Evolutionary conservation across 805 yeast genomes (phyloP), one percentile per base, ranked within the genome.

Genomic region (Ogataea ramenticola): DNA sequence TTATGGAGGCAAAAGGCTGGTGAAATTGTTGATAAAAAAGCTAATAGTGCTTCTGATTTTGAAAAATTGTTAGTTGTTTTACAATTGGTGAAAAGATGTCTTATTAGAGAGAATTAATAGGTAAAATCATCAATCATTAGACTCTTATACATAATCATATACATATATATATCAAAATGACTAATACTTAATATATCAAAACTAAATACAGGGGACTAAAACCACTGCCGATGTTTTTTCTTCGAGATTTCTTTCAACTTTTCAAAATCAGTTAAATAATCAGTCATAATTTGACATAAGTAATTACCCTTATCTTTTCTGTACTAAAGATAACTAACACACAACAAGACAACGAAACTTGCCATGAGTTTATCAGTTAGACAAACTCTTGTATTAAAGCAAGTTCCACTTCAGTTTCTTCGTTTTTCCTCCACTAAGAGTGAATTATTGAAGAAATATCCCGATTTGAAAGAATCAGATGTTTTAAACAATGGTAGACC

Each of bases 401-500:
- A 29, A 29, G 4, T 34, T 3, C 24, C 22, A 10, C 14, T 19
- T 22, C 38, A 36, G 38, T n/a, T 22, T 15, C n/a, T 22, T n/a
- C 27, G 29, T 36, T n/a, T 22, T 3, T 22, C 24, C 10, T 15
- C 31, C 3, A 14, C 39, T 4, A 31, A 40, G 19, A 15, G 12
- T 12, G 49, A 42, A n/a, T 49, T 49, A 2, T 37, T 54, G 24
- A 34, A 60, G 35, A 61, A 62, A 47, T 77, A 62, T 49, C 80
- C 80, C 1, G 79, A 74, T 43, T 61, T 77, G 19, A 56, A 50
- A 17, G 55, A 61, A 17, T 65, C 75, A 33, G 93, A 85, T 56
- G 63, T 80, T 31, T 65, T 71, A 20, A 61, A 73, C 4, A 73
- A 75, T 45, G 84, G 93, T 5, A 70, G 80, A 14, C 97, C 98